These are phyloP conservation scores for Prorocentrum cordatum DNA, from an alignment of 169 alveolate genomes.

Conservation along the genomic window DNA sequence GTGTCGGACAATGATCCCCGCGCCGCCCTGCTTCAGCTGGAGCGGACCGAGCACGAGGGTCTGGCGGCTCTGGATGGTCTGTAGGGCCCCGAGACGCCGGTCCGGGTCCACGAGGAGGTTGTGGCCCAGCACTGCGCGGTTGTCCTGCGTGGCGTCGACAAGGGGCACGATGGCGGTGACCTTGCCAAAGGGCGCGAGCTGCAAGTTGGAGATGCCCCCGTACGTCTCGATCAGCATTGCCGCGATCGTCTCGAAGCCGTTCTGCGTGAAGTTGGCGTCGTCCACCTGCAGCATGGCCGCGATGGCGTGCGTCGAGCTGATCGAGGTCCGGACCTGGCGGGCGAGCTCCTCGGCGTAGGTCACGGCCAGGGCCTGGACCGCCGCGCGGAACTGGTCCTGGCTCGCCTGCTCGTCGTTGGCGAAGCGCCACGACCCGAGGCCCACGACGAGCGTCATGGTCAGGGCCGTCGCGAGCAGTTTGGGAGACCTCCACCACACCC, in stretches of 20 bases:
- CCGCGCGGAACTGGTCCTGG: too few relatives aligned
- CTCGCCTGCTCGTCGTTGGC: too few relatives aligned
- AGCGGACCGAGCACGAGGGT: neutral
- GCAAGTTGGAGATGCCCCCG: slow-evolving; percentile 5
- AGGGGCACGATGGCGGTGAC: neutral
- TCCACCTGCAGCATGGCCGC: neutral
- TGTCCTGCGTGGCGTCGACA: neutral
- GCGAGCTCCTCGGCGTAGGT: neutral
- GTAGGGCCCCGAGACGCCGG: neutral
- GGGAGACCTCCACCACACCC: too few relatives aligned
- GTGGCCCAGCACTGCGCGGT: neutral
- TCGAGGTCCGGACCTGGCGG: slow-evolving; percentile 15
- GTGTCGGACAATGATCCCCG: neutral
- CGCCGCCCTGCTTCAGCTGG: neutral
- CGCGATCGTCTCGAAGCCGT: neutral
- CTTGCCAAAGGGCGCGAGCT: neutral
- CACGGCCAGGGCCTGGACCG: too few relatives aligned
- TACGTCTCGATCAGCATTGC: neutral
- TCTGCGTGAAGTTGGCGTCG: neutral
- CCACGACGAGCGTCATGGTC: too few relatives aligned
- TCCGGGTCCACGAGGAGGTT: neutral
- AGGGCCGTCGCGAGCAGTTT: too few relatives aligned
- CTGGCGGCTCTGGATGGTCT: neutral
- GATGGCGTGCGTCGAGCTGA: neutral
- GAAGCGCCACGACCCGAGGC: too few relatives aligned